Evolutionary conservation across 2,329 filamentous ascomycete species (phyloP).

Genomic region (Lachnellula suecica): DNA sequence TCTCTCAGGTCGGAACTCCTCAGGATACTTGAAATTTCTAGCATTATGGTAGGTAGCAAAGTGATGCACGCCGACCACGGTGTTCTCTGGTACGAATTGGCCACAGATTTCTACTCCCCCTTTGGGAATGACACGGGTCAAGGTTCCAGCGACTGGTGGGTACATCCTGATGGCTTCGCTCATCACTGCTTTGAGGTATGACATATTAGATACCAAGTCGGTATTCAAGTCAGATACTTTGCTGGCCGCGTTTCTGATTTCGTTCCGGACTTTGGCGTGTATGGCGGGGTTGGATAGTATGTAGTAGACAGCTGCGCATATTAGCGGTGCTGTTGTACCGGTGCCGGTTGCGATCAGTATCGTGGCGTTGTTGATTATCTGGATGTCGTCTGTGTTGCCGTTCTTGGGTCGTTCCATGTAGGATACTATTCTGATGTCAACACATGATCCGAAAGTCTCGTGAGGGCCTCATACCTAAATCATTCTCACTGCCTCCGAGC

Average conservation of each 20-base stretch:
- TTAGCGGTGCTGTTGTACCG: conserved; percentile 33
- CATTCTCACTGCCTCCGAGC: not conserved
- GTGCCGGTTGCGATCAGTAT: conserved; percentile 27
- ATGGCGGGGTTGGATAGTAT: conserved; percentile 49
- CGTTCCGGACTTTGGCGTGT: conserved; percentile 34
- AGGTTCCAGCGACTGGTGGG: not conserved
- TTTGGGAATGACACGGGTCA: not conserved
- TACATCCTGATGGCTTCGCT: conserved; percentile 9
- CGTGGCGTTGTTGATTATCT: not conserved
- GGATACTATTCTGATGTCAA: not conserved
- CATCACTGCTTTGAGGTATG: conserved; percentile 3
- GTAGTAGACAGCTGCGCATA: conserved; percentile 37
- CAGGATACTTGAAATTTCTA: conserved; percentile 10
- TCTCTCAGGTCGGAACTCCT: conserved; percentile 6
- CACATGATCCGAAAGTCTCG: not conserved
- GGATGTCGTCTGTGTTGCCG: not conserved
- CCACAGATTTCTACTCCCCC: not conserved
- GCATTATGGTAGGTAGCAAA: not conserved
- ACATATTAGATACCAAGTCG: not conserved
- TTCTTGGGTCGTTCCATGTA: not conserved
- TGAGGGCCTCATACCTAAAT: not conserved
- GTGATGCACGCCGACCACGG: conserved; percentile 1
- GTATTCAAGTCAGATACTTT: conserved; percentile 15
- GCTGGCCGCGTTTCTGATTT: conserved; percentile 41
- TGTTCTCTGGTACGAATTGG: not conserved